Percentiles rank a stretch among this genome's conserved stretches.
Evolutionary conservation across 2,329 filamentous ascomycete species (phyloP).

Genomic region (Cryphonectria radicalis): DNA sequence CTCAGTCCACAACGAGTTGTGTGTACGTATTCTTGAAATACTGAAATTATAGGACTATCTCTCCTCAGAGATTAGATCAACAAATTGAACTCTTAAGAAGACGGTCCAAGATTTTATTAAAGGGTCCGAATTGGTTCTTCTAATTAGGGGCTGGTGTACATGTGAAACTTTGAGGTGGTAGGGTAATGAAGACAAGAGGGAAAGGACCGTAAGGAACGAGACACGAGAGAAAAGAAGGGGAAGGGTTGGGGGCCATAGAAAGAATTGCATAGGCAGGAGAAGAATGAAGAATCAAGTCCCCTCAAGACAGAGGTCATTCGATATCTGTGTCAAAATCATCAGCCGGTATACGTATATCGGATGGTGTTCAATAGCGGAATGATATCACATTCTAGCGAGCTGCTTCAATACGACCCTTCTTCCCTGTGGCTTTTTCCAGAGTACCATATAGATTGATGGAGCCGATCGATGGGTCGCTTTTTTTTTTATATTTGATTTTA

Average conservation of each 20-base stretch:
- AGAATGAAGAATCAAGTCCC: neutral
- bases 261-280: neutral
- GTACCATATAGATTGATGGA: neutral
- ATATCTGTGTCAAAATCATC: neutral
- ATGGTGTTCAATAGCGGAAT: neutral
- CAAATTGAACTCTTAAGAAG: neutral
- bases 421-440: neutral
- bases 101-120: neutral
- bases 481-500: neutral
- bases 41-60: no score
- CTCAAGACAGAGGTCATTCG: neutral
- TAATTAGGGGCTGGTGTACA: neutral
- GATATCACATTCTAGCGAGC: neutral
- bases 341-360: neutral
- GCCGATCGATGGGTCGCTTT: neutral
- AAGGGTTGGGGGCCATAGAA: neutral
- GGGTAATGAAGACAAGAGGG: no score
- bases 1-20: neutral
- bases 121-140: neutral
- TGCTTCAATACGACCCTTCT: neutral
- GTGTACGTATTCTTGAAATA: neutral
- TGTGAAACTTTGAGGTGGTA: no score
- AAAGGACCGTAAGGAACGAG: neutral
- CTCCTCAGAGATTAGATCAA: neutral
- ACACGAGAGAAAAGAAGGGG: no score